phyloP scores from a whole-genome alignment of 805 yeast genomes.

The Alloascoidea africana region DNA sequence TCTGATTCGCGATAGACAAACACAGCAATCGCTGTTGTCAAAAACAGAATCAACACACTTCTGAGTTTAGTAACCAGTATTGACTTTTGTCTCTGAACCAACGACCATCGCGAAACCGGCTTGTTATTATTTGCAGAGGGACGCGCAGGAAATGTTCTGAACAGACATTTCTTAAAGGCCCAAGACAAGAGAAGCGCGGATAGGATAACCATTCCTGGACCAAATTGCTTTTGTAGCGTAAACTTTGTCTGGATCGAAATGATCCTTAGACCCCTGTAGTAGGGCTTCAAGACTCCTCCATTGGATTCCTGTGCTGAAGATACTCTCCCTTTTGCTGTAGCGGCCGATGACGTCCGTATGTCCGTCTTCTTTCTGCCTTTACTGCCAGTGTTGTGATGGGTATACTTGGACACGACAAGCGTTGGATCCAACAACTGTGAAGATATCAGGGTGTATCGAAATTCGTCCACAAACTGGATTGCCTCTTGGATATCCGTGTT shows the following conservation, averaged over 20 bases:
- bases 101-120: too few relatives aligned
- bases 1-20: background rate
- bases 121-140: too few relatives aligned
- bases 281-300: background rate
- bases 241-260: background rate
- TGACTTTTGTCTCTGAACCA: too few relatives aligned
- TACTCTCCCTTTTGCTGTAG: too few relatives aligned
- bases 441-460: background rate
- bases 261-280: background rate
- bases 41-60: background rate
- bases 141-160: background rate
- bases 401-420: background rate
- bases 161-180: background rate
- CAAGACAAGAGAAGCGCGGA: background rate
- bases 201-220: background rate
- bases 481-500: background rate
- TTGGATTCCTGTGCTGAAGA: background rate
- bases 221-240: background rate
- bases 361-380: too few relatives aligned
- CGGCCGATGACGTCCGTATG: too few relatives aligned
- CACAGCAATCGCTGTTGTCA: background rate
- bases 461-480: conserved; percentile 1
- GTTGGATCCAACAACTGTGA: background rate
- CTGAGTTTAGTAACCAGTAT: too few relatives aligned
- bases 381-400: background rate